Evolutionary conservation across 441 rosid species (phyloP), one percentile per base, ranked within the genome.

Genomic region (Biscutella auriculata): DNA sequence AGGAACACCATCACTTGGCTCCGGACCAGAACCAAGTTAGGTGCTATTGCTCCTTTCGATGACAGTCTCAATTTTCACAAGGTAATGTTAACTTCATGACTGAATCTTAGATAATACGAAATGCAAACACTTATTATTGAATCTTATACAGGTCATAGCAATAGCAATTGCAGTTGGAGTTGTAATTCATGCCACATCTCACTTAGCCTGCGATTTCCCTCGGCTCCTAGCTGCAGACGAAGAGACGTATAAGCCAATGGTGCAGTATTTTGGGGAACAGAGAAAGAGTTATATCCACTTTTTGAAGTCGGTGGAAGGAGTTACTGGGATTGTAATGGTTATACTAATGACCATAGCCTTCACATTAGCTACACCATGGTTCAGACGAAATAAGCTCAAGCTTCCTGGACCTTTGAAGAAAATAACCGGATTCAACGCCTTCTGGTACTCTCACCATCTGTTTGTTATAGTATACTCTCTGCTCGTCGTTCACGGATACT

Each of bases 391-490:
- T 60, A 70, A 62, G 41, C 73, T 79, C 64, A 77, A 61, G 17
- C 63, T 83, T 33, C 89, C 89, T 5, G 72, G 74, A 47, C 75
- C 63, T 17, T 52, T 83, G 33, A 70, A 76, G 72, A 77, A 74
- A 49, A 77, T 80, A n/a, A 77, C 84, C 0, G 86, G 86, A 13
- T 83, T 78, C 70, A 83, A 83, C 17, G 84, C 86, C 39, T 83
- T 83, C 60, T 83, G 86, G 89, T 80, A 83, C 65, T 78, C 86
- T 5, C 89, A 83, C 73, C 89, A 83, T 43, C 56, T 83, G 56
- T 80, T 83, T 53, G 72, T 80, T 53, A 72, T 83, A 6, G 86
- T 83, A 59, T 83, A 79, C 58, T 26, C 77, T 1, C 74, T 80
- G 14, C 83, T 83, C 34, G 8, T 80, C 15, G 63, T 80, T 8